Evolutionary conservation across 805 yeast species (phyloP), one percentile per base, ranked within the genome.

Genomic region (Crinitomyces ghanaensis): DNA sequence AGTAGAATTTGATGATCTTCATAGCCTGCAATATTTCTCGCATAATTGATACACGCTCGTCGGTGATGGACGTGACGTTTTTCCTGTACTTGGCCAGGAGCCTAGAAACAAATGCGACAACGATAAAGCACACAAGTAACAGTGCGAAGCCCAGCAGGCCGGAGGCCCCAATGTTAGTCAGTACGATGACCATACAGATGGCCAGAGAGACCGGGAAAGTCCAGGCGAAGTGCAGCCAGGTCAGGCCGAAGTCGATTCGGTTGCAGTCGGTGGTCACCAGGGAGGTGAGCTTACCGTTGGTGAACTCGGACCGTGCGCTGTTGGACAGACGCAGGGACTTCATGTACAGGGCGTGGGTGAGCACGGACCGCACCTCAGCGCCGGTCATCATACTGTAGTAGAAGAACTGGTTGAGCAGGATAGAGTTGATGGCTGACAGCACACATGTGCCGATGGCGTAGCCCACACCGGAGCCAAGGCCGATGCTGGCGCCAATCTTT

Each of bases 1-100:
- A 81, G 53, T 85, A 86, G 53, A 70, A 80, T 59, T 86, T 86
- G 54, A 86, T 81, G 52, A 78, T 68, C 49, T 80, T 82, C 66
- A 86, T 70, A 43, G 79, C 74, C 49, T 70, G 74, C 42, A 86
- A 62, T 19, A 84, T 71, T 54, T 86, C 97, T 43, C 81, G 77
- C 53, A 84, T 74, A 14, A 72, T 64, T 30, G 73, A 66, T 15
- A 86, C 83, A 49, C 97, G 74, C 14, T 61, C 55, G 54, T 86
- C 97, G 2, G 95, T 86, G 46, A 60, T 70, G 2, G 57, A 58
- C 36, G 72, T 73, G 6, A 82, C 75, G n/a, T 54, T 52, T 17
- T 57, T 60, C 50, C 95, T 72, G 40, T 66, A 62, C 2, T 41
- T 50, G 43, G 80, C 68, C 42, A 84, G 62, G 19, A 53, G 54